These are phyloP conservation scores for Fonsecaea monophora DNA, from an alignment of 2,329 filamentous ascomycete species.

Conservation along the genomic window DNA sequence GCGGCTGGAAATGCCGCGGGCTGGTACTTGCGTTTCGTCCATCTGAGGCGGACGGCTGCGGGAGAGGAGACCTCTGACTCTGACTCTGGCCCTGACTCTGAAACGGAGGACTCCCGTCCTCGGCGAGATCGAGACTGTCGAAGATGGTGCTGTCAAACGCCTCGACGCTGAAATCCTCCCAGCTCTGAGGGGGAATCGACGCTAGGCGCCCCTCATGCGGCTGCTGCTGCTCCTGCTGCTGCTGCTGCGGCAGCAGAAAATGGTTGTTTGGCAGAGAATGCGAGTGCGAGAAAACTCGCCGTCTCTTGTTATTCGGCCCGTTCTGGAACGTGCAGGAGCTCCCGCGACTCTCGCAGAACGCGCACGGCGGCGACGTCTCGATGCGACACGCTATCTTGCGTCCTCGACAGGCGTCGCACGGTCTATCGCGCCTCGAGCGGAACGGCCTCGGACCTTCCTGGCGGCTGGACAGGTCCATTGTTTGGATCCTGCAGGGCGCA, in stretches of 20 bases:
- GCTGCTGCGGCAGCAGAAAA: not conserved
- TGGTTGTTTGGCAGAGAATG: not conserved
- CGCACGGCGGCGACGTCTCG: slow-evolving; percentile 23
- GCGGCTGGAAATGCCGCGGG: slow-evolving; percentile 9
- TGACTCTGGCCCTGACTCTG: slow-evolving; percentile 6
- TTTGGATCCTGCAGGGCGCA: not conserved
- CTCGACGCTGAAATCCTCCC: slow-evolving; percentile 15
- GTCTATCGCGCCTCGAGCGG: slow-evolving; percentile 26
- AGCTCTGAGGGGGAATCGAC: slow-evolving; percentile 7
- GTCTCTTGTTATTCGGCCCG: slow-evolving; percentile 19
- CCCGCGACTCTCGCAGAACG: slow-evolving; percentile 26
- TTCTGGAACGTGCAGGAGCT: slow-evolving; percentile 24
- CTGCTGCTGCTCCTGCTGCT: not conserved
- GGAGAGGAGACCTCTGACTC: not conserved
- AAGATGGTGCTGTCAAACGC: slow-evolving; percentile 26
- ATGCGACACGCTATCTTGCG: slow-evolving; percentile 29
- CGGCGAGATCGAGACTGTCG: slow-evolving; percentile 19
- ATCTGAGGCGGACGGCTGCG: not conserved
- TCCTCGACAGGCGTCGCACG: slow-evolving; percentile 25
- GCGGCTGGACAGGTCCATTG: slow-evolving; percentile 17
- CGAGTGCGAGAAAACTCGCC: not conserved
- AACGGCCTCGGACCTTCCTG: slow-evolving; percentile 33
- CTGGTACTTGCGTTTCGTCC: slow-evolving; percentile 14
- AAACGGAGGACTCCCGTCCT: slow-evolving; percentile 16
- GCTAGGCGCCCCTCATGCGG: not conserved